Conservation (phyloP, 2,329 filamentous ascomycete genomes). For the Aspergillus novoparasiticus region DNA sequence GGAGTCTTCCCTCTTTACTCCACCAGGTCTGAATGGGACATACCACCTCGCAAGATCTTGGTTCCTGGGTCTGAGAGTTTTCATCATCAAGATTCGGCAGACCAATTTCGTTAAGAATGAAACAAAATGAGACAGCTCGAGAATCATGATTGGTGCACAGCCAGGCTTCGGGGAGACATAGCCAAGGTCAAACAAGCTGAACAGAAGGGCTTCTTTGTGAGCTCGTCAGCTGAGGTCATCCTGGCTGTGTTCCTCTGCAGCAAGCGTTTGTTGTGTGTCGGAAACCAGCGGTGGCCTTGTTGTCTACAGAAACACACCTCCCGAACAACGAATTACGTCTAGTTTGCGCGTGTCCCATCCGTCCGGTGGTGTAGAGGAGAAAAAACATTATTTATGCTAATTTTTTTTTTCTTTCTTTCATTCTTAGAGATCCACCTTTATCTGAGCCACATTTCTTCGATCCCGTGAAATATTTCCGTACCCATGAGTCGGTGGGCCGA, state of each 20-base stretch:
- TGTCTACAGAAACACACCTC: neutral
- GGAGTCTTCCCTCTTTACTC: neutral
- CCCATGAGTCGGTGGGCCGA: slow-evolving; percentile 42
- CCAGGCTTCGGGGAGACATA: neutral
- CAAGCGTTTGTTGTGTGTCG: slow-evolving; percentile 8
- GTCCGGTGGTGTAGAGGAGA: neutral
- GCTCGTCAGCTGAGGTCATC: slow-evolving; percentile 1
- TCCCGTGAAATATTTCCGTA: slow-evolving; percentile 39
- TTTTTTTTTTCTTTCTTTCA: neutral
- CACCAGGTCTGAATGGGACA: slow-evolving; percentile 14
- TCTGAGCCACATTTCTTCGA: slow-evolving; percentile 36
- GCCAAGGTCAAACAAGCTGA: slow-evolving; percentile 1
- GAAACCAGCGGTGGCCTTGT: slow-evolving; percentile 5
- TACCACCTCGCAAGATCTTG: slow-evolving; percentile 18
- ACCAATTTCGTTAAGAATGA: neutral
- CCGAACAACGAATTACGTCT: slow-evolving; percentile 5
- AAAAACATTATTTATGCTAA: slow-evolving; percentile 7
- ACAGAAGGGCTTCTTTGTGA: neutral
- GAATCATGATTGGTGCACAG: neutral
- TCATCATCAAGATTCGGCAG: neutral
- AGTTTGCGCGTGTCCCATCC: neutral
- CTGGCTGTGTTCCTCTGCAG: neutral
- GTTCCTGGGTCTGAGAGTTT: neutral
- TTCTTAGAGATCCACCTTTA: slow-evolving; percentile 7
- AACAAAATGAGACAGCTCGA: neutral